Percentiles rank a stretch among this genome's conserved stretches.
These are phyloP conservation scores for Xylaria sp. DNA, from an alignment of 495 filamentous ascomycete species.

Conservation along the genomic window DNA sequence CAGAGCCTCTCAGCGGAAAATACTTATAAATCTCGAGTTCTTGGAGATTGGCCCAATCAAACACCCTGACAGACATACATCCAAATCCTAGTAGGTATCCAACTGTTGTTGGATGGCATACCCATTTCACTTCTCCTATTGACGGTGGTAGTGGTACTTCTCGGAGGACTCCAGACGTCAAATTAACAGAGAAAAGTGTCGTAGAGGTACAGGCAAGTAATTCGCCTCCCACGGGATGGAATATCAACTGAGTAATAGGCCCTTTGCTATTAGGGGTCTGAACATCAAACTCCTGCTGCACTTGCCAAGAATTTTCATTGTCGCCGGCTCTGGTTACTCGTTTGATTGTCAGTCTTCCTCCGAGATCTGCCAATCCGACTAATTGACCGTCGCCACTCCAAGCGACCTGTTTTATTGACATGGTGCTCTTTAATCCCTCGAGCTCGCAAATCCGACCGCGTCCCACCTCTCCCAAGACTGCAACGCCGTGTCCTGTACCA, in stretches of 20 bases:
- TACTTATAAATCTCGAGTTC: not conserved
- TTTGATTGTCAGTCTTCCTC: slow-evolving; percentile 24
- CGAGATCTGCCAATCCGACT: slow-evolving; percentile 25
- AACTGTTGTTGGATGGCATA: not conserved
- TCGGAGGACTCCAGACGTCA: not conserved
- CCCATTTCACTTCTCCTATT: not conserved
- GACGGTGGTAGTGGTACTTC: not conserved
- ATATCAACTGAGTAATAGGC: not conserved
- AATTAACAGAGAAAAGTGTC: not conserved
- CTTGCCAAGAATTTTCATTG: slow-evolving; percentile 17
- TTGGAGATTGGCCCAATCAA: not conserved
- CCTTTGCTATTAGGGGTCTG: not conserved
- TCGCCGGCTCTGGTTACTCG: slow-evolving; percentile 15
- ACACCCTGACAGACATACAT: not conserved
- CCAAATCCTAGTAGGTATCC: not conserved
- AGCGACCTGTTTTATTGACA: slow-evolving; percentile 22
- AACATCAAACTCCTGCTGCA: slow-evolving; percentile 23
- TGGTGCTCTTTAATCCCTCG: slow-evolving; percentile 20
- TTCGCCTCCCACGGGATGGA: not conserved
- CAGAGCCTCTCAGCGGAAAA: not conserved
- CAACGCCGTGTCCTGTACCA: slow-evolving; percentile 33
- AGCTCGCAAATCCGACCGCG: slow-evolving; percentile 17
- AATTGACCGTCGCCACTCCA: slow-evolving; percentile 26
- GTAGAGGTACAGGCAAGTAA: not conserved
- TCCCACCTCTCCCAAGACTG: slow-evolving; percentile 18